Evolutionary conservation across 192 early-diverging fungal species (phyloP).

Genomic region (Jimgerdemannia lactiflua): DNA sequence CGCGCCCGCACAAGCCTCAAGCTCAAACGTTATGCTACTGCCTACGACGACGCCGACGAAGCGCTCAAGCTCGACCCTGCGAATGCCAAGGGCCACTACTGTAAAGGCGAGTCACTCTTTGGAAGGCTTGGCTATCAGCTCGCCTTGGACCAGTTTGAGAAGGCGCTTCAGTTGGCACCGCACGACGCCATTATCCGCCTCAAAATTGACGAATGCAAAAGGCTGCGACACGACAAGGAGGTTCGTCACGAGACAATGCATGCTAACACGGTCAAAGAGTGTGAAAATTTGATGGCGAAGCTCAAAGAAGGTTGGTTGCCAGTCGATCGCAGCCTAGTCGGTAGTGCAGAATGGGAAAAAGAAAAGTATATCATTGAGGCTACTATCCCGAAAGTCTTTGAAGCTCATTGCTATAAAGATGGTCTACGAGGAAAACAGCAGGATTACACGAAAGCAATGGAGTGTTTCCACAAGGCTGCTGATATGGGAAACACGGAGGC

Average conservation of each 20-base stretch:
- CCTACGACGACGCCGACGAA: neutral
- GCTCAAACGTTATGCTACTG: neutral
- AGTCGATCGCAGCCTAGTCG: neutral
- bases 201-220: neutral
- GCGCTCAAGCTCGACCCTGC: neutral
- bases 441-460: neutral
- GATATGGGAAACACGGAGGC: neutral
- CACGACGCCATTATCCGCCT: neutral
- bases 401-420: neutral
- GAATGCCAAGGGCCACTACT: neutral
- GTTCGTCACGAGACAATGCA: neutral
- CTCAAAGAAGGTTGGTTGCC: too few relatives aligned
- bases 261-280: neutral
- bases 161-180: neutral
- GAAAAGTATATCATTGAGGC: neutral
- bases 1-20: neutral
- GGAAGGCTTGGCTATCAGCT: neutral
- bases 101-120: neutral
- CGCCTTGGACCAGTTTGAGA: neutral
- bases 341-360: neutral
- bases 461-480: neutral
- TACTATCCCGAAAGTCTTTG: neutral
- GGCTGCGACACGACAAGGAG: neutral
- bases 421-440: neutral
- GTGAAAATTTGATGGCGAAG: neutral